phyloP scores from a whole-genome alignment of 192 early-diverging fungal genomes.

The Linnemannia schmuckeri region DNA sequence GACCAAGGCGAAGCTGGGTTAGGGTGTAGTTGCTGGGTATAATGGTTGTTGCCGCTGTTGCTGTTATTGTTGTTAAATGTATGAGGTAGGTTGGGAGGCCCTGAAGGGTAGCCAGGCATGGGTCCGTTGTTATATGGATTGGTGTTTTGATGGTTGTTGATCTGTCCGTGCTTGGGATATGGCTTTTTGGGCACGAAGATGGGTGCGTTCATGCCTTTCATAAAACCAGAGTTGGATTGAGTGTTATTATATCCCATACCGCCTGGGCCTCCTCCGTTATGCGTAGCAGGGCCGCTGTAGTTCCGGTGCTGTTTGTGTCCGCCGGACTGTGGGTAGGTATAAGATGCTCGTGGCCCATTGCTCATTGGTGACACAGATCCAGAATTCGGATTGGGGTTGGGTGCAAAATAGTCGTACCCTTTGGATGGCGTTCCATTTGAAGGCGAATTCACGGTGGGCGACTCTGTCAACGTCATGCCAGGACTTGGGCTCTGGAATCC shows the following conservation, averaged over 20 bases:
- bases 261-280: not conserved
- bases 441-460: conserved; percentile 37
- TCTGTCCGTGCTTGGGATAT: conserved; percentile 19
- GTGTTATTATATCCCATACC: conserved; percentile 2
- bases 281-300: not conserved
- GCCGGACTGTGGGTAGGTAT: conserved; percentile 14
- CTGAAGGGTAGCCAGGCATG: not conserved
- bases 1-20: conserved; percentile 19
- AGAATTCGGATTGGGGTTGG: conserved; percentile 20
- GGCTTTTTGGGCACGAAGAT: conserved; percentile 32
- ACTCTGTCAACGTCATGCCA: conserved; percentile 22
- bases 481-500: conserved; percentile 39
- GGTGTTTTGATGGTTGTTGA: not conserved
- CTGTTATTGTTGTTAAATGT: conserved; percentile 8
- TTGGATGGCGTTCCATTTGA: conserved; percentile 16
- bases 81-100: conserved; percentile 6
- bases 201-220: conserved; percentile 27
- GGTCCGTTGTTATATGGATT: conserved; percentile 21
- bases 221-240: conserved; percentile 20
- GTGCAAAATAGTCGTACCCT: conserved; percentile 42
- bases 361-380: conserved; percentile 51
- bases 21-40: conserved; percentile 38
- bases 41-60: conserved; percentile 23
- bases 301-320: conserved; percentile 24
- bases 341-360: conserved; percentile 30